Evolutionary conservation across 306 rosid species (phyloP), one percentile per base, ranked within the genome.

Genomic region (Mucuna pruriens): DNA sequence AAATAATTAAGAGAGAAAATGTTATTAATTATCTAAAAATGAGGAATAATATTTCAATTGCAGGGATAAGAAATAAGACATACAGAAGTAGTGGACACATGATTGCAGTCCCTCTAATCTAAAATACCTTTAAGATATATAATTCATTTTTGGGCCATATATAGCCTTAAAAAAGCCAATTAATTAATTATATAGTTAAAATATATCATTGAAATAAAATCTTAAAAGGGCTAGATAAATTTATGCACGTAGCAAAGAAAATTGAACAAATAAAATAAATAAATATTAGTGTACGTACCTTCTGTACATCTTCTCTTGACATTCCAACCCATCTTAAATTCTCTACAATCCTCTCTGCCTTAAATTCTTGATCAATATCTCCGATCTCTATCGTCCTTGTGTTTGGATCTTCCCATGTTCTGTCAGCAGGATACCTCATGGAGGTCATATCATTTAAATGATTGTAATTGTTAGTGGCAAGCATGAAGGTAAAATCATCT

Each of bases 321-420:
- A 95, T 91, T 69, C 97, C 98, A 29, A 93, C 86, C 96, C 99
- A 93, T 88, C 96, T 88, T 42, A 95, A 87, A 72, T 95, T 91
- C 87, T 95, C 98, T 0, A 79, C 82, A 64, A 82, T 23, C 58
- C 89, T 87, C 51, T 85, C 89, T 10, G 85, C 46, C 84, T 78
- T 90, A 84, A 92, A 92, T 29, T 81, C 93, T 8, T 85, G 88
- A 15, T 84, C 93, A 9, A 85, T 57, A 83, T 85, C 88, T 26
- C 90, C 92, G 0, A 92, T 90, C 34, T 88, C 93, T 16, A 93
- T 84, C 0, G 90, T 76, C 78, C 90, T 89, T 33, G 55, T 19
- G 69, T 80, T 82, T 5, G 90, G 86, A 72, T 90, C 86, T 75
- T 88, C 91, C 97, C 97, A 92, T 36, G 86, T 33, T 55, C 78